phyloP scores from a whole-genome alignment of 2,329 filamentous ascomycete species.

The Keithomyces neogunnii region DNA sequence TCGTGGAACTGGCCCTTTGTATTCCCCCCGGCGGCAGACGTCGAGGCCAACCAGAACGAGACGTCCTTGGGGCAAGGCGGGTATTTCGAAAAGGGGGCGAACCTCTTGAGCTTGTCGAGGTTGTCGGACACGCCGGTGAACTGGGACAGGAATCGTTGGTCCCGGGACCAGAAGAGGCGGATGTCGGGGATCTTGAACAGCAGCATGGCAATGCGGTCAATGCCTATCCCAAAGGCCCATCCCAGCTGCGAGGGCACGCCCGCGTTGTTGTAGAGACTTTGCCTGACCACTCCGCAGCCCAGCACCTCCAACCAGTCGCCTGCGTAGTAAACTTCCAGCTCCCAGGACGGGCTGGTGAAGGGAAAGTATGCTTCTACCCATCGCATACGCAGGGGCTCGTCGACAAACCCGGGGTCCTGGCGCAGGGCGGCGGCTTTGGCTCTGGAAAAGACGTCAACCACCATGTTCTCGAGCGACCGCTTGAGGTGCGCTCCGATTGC shows the following conservation, averaged over 20 bases:
- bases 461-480: conserved; percentile 78
- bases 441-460: conserved; percentile 78
- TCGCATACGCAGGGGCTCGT: conserved; percentile 73
- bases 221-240: conserved; percentile 92
- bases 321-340: conserved; percentile 90
- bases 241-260: conserved; percentile 67
- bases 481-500: conserved; percentile 82
- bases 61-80: conserved; percentile 87
- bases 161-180: conserved; percentile 87
- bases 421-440: conserved; percentile 58
- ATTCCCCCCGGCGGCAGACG: conserved; percentile 40
- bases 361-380: conserved; percentile 98
- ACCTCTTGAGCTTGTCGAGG: conserved; percentile 46
- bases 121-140: conserved; percentile 57
- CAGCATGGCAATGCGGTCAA: conserved; percentile 95
- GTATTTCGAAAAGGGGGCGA: conserved; percentile 84
- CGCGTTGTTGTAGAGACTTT: conserved; percentile 71
- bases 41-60: conserved; percentile 70
- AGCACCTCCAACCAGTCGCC: conserved; percentile 94
- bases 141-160: conserved; percentile 77
- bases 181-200: conserved; percentile 96
- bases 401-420: conserved; percentile 38
- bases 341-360: conserved; percentile 92
- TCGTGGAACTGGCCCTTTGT: conserved; percentile 61
- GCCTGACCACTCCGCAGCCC: conserved; percentile 84